Percentiles rank a stretch among this genome's conserved stretches.
These are phyloP conservation scores for Eimeria acervulina DNA, from an alignment of 169 alveolate species.

Conservation along the genomic window DNA sequence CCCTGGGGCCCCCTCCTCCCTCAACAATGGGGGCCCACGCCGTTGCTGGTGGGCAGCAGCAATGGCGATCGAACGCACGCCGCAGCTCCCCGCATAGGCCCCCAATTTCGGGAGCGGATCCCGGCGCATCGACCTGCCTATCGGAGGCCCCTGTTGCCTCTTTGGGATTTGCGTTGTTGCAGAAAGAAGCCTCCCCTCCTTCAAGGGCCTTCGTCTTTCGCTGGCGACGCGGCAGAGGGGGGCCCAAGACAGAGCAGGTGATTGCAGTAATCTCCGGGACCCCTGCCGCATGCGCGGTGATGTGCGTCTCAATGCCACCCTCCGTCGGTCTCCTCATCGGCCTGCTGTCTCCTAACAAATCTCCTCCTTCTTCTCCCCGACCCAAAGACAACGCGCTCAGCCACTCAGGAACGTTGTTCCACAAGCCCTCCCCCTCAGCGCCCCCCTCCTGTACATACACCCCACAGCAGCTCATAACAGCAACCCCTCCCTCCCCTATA, in stretches of 20 bases:
- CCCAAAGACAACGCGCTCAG: slow-evolving; percentile 2
- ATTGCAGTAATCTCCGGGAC: slow-evolving; percentile 60
- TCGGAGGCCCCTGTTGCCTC: neutral
- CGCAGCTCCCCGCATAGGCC: slow-evolving; percentile 49
- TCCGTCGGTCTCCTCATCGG: slow-evolving; percentile 37
- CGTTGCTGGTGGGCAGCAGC: neutral
- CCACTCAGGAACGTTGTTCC: slow-evolving; percentile 68
- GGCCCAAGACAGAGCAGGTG: slow-evolving; percentile 49
- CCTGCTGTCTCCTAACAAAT: neutral
- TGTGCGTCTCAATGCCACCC: slow-evolving; percentile 66
- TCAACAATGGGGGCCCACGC: neutral
- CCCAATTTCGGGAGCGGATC: neutral
- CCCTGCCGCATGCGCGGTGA: slow-evolving; percentile 75
- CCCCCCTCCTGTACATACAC: slow-evolving; percentile 13
- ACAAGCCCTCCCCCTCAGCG: slow-evolving; percentile 25
- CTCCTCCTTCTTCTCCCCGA: slow-evolving; percentile 50
- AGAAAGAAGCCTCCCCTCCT: neutral
- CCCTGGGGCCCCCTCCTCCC: neutral
- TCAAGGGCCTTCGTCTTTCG: neutral
- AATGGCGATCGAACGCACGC: slow-evolving; percentile 17
- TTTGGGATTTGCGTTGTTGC: neutral
- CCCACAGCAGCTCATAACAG: too few species aligned
- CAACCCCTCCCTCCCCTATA: too few species aligned
- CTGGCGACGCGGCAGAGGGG: neutral
- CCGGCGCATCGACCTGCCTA: neutral